Percentiles rank a stretch among this genome's conserved stretches.
phyloP scores from a whole-genome alignment of 352 stramenopile genomes.

The Globisporangium ultimum region DNA sequence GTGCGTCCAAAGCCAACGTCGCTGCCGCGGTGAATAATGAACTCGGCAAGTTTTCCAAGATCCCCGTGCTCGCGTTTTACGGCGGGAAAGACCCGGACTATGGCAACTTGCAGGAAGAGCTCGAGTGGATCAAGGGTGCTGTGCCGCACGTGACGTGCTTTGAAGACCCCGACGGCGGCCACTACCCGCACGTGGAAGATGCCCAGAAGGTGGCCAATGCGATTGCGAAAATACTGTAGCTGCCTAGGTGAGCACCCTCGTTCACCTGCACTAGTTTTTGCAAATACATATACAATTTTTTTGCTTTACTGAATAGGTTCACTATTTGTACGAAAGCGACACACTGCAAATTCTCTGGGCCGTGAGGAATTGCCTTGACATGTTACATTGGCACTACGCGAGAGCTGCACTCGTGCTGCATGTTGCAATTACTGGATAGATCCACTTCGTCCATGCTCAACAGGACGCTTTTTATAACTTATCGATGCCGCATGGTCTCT shows the following conservation, averaged over 20 bases:
- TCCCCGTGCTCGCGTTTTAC: conserved; percentile 33
- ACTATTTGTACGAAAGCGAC: too few relatives aligned
- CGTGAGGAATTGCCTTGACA: too few relatives aligned
- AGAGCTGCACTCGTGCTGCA: too few relatives aligned
- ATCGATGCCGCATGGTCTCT: too few relatives aligned
- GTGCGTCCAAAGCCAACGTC: conserved; percentile 24
- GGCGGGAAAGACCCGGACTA: conserved; percentile 36
- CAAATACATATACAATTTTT: neutral
- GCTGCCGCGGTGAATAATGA: conserved; percentile 8
- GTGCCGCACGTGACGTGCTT: conserved; percentile 19
- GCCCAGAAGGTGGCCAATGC: conserved; percentile 19
- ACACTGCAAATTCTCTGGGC: too few relatives aligned
- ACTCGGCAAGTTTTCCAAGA: conserved; percentile 2
- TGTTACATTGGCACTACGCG: too few relatives aligned
- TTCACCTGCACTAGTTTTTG: neutral
- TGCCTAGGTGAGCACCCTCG: too few relatives aligned
- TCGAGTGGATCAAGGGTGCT: conserved; percentile 25
- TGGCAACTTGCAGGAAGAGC: conserved; percentile 22
- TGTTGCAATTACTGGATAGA: too few relatives aligned
- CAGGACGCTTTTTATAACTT: too few relatives aligned
- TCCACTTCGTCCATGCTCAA: too few relatives aligned
- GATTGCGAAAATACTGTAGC: conserved; percentile 12
- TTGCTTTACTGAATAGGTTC: too few relatives aligned
- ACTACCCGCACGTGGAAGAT: conserved; percentile 35
- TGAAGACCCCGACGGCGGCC: conserved; percentile 22